Evolutionary conservation across 441 rosid species (phyloP).

Genomic region (Metrosideros polymorpha): DNA sequence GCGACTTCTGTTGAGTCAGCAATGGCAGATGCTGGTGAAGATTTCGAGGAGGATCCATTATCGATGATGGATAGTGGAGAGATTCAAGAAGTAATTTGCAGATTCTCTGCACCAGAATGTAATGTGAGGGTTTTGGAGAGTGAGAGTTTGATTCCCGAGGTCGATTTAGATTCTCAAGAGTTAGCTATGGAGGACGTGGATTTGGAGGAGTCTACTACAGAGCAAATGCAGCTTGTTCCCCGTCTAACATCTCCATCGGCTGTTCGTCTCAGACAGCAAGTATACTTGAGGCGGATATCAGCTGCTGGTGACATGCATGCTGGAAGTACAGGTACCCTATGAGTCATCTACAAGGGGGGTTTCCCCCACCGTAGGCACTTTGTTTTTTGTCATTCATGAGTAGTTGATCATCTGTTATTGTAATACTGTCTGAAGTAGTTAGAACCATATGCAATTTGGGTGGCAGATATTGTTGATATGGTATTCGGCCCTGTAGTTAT

Average conservation of each 20-base stretch:
- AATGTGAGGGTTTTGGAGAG: not conserved
- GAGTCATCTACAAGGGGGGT: not conserved
- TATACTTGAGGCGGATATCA: not conserved
- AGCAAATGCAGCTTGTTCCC: not conserved
- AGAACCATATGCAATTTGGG: not conserved
- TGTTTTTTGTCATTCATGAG: not conserved
- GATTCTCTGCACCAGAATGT: not conserved
- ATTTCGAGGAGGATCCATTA: not conserved
- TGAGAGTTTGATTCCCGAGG: not conserved
- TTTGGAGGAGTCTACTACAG: not conserved
- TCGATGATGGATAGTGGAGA: not conserved
- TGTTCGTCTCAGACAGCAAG: not conserved
- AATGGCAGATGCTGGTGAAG: not conserved
- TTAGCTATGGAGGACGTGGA: not conserved
- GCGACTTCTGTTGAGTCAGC: not conserved
- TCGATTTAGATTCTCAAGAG: not conserved
- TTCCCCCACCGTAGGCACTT: not conserved
- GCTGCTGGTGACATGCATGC: not conserved
- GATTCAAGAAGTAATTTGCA: not conserved
- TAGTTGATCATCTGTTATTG: not conserved
- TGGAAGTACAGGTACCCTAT: not conserved
- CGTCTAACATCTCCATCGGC: not conserved
- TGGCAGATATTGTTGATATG: not conserved
- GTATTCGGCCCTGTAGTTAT: not conserved
- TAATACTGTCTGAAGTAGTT: not conserved